These are phyloP conservation scores for Juglanconis sp. DNA, from an alignment of 2,329 filamentous ascomycete genomes.

Conservation along the genomic window DNA sequence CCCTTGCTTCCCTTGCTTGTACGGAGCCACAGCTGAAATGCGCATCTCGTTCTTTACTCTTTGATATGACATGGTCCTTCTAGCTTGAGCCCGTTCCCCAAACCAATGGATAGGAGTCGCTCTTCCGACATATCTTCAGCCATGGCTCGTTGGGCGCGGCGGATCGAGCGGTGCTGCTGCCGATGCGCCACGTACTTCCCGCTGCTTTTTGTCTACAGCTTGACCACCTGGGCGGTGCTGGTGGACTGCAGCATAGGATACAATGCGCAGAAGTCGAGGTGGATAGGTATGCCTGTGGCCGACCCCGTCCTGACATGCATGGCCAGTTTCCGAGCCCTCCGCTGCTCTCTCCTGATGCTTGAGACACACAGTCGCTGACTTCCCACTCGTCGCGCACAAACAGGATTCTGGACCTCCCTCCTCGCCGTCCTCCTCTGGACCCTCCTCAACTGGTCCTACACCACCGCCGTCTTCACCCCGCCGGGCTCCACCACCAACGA, in stretches of 20 bases:
- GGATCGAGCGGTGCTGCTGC: conserved; percentile 81
- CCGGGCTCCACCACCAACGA: conserved; percentile 70
- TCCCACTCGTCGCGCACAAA: conserved; percentile 12
- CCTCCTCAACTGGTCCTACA: conserved; percentile 85
- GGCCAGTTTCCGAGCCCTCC: background rate
- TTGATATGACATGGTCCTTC: background rate
- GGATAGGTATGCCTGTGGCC: conserved; percentile 49
- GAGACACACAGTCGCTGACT: conserved; percentile 12
- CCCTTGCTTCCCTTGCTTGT: background rate
- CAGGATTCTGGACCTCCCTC: conserved; percentile 55
- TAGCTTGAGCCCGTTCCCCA: conserved; percentile 1
- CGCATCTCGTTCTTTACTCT: background rate
- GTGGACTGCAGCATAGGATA: conserved; percentile 74
- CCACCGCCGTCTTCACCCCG: conserved; percentile 86
- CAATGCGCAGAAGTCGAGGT: conserved; percentile 46
- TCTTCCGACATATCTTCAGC: conserved; percentile 32
- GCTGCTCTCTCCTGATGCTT: background rate
- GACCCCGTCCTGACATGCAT: background rate
- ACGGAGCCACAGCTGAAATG: background rate
- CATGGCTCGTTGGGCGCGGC: conserved; percentile 64
- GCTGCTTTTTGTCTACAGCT: conserved; percentile 80
- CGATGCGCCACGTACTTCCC: conserved; percentile 76
- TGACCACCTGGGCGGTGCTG: conserved; percentile 94
- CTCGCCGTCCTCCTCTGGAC: conserved; percentile 70
- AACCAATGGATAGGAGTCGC: conserved; percentile 18